Conservation (phyloP, 1,284 basidiomycete genomes). For the Anthracocystis setariae region DNA sequence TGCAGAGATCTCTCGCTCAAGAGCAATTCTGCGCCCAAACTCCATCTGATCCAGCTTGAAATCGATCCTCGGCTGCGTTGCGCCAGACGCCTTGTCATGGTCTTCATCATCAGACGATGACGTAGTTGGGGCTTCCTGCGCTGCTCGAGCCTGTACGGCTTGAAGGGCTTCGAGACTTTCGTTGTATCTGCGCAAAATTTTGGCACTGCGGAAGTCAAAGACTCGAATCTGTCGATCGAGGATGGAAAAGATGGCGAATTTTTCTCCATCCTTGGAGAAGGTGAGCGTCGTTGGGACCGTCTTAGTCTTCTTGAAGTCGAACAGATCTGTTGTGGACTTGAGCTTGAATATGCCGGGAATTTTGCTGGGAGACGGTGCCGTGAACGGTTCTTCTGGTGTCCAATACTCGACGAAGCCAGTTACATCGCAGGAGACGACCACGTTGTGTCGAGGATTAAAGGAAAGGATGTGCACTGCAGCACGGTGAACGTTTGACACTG, state of each 20-base stretch:
- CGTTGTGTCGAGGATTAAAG: constrained; percentile 88
- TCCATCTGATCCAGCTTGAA: constrained; percentile 98
- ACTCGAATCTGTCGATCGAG: constrained; percentile 92
- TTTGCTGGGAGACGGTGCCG: constrained; percentile 70
- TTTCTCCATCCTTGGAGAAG: constrained; percentile 84
- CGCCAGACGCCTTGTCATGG: neutral
- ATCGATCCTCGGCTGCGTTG: constrained; percentile 66
- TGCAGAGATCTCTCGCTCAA: constrained; percentile 89
- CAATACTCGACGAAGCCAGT: constrained; percentile 97
- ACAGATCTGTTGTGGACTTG: constrained; percentile 91
- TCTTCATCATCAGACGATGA: neutral
- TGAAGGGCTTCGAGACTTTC: constrained; percentile 90
- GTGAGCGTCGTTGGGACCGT: constrained; percentile 89
- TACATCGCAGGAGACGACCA: constrained; percentile 92
- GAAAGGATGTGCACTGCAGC: constrained; percentile 35
- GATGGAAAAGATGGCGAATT: constrained; percentile 90
- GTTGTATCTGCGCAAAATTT: constrained; percentile 90
- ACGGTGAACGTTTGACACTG: constrained; percentile 33
- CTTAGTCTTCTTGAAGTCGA: constrained; percentile 99
- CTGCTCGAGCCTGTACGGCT: constrained; percentile 65
- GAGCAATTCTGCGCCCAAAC: constrained; percentile 91
- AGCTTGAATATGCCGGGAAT: constrained; percentile 80
- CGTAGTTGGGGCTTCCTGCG: constrained; percentile 4
- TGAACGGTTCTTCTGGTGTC: constrained; percentile 86
- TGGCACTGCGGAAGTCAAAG: constrained; percentile 89